These are phyloP conservation scores for Candida piceae DNA, from an alignment of 805 yeast species.

Conservation along the genomic window DNA sequence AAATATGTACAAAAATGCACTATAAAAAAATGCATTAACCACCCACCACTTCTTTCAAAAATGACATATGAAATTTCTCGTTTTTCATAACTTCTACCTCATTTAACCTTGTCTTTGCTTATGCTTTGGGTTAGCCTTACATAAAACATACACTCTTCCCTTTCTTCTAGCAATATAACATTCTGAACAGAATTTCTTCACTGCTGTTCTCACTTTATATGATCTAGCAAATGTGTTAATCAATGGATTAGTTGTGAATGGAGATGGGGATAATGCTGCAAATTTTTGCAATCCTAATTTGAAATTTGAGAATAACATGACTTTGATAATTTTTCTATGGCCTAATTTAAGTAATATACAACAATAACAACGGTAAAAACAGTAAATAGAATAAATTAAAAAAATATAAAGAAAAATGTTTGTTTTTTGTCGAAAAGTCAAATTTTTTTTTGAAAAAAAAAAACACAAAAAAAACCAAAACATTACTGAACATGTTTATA, in stretches of 20 bases:
- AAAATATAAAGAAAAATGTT: too few relatives aligned
- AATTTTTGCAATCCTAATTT: constrained; percentile 22
- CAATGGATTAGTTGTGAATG: constrained; percentile 10
- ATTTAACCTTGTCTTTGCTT: constrained; percentile 82
- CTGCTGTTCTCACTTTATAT: constrained; percentile 88
- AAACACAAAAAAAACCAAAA: neutral
- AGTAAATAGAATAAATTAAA: too few relatives aligned
- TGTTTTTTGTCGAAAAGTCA: too few relatives aligned
- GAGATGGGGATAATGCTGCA: constrained; percentile 10
- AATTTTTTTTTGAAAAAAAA: too few relatives aligned
- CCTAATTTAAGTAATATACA: too few relatives aligned
- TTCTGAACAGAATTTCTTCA: constrained; percentile 87
- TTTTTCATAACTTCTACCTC: neutral
- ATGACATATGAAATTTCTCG: too few relatives aligned
- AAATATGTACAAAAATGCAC: constrained; percentile 2
- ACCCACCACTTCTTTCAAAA: too few relatives aligned
- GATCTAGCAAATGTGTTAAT: constrained; percentile 43
- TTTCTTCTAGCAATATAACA: constrained; percentile 92
- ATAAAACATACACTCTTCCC: constrained; percentile 88
- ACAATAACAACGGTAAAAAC: too few relatives aligned
- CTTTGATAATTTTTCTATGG: too few relatives aligned
- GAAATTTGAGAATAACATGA: constrained; percentile 23
- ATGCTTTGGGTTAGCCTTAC: constrained; percentile 90
- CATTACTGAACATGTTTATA: neutral
- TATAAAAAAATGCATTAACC: too few relatives aligned